Base-by-base conservation (phyloP, 164 flowering plant species). In the Berberis thunbergii region DNA sequence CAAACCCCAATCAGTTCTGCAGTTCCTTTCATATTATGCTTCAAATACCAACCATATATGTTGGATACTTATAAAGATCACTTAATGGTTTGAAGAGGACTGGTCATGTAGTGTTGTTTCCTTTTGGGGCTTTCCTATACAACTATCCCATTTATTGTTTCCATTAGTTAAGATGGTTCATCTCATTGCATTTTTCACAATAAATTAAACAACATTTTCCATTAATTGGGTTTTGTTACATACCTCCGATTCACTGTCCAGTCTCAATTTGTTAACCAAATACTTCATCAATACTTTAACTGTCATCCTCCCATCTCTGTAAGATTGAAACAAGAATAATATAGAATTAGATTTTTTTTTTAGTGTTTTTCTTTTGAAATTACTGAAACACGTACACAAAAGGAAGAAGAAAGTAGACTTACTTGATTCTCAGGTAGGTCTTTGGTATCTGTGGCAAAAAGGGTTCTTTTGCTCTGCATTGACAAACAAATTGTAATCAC, bases 201-300 rank as follows among this genome's bases (percentile, higher is more conserved):
- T 46, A 57, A 41, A 44, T 43, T 53, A 12, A 64, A 44, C 42
- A 54, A 50, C 7, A 50, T 50, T 50, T 8, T 10, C 0, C 8
- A 5, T 50, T 8, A 8, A 50, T 5, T 50, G 11, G 54, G 42
- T 6, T 40, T 43, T 58, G 48, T 42, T 66, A 75, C 73, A 57
- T 87, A 94, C 99, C 99, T 94, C 91, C 62, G 91, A 86, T 86
- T 94, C 99, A 81, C 77, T 82, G 67, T 85, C 86, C 76, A 94
- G 73, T 74, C 80, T 74, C 75, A 91, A 86, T 83, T 94, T 94
- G 64, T 84, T 91, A 70, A 79, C 90, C 84, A 94, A 69, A 78
- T 94, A 94, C 80, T 94, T 91, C 79, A 80, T 79, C 62, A 94
- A 68, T 73, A 94, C 64, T 66, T 86, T 75, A 70, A 94, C 85